Evolutionary conservation across 176 grass and related monocot species (phyloP), one percentile per base, ranked within the genome.

Genomic region (Chrysopogon serrulatus): DNA sequence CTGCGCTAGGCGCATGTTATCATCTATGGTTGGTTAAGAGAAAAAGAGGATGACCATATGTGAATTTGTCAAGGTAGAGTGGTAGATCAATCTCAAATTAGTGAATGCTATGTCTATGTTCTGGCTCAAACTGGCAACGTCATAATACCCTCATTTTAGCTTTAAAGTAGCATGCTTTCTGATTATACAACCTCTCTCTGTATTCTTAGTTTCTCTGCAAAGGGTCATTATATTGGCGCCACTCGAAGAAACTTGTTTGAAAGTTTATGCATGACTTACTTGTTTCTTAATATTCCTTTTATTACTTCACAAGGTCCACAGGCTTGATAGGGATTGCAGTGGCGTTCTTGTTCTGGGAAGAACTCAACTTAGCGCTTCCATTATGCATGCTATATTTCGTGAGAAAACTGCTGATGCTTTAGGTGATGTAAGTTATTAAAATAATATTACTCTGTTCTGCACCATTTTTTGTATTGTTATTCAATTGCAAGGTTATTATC

Each of bases 281-380:
- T 76, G 24, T 68, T 69, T 84, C 33, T 78, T 87, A 67, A 90
- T 72, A 43, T 72, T 85, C 62, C 56, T 60, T 61, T 43, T 84
- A 23, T 62, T 88, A 31, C 79, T 62, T 76, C 39, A 42, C 72
- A 47, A 98, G 96, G 96, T 98, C 57, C 96, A 98, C 72, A 93
- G 96, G 77, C 92, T 98, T 80, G 96, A 98, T 79, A 95, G 89
- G 87, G 92, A 98, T 92, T 95, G 96, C 87, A 95, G 96, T 35
- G 93, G 96, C 0, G 85, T 98, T 77, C 96, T 98, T 80, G 89
- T 98, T 79, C 64, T 98, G 33, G 93, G 85, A 69, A 95, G 96
- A 87, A 92, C 78, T 74, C 92, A 93, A 95, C 74, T 71, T 88
- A 90, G 91, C 11, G 48, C 96, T 82, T 84, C 91, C 44, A 85